Conservation (phyloP, 179 eudicot genomes). For the Silene coronaria region DNA sequence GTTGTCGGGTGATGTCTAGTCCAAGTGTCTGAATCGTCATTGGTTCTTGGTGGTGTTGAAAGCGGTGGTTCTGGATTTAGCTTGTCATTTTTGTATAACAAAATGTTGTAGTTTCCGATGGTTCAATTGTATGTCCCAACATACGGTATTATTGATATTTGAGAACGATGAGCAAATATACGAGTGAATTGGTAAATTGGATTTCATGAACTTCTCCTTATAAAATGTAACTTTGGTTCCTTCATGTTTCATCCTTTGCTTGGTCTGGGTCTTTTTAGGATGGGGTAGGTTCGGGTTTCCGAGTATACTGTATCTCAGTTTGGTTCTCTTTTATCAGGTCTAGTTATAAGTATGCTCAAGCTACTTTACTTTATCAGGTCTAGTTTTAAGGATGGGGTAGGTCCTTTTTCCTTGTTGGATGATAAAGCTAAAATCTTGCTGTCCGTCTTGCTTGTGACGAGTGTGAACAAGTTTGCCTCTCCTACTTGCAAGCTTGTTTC, state of each 20-base stretch:
- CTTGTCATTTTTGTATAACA: slow-evolving; percentile 24
- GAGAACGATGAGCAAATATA: slow-evolving; percentile 6
- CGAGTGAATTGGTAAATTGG: slow-evolving; percentile 2
- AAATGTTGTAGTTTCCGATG: background rate
- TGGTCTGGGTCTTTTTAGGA: no score
- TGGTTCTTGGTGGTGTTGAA: slow-evolving; percentile 15
- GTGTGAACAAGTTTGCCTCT: no score
- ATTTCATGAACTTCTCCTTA: slow-evolving; percentile 14
- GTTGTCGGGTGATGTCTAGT: background rate
- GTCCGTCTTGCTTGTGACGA: no score
- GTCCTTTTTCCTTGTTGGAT: no score
- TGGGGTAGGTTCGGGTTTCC: no score
- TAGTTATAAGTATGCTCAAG: no score
- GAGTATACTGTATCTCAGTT: no score
- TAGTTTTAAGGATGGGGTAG: no score
- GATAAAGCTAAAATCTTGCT: no score
- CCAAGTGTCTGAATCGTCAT: background rate
- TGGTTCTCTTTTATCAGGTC: no score
- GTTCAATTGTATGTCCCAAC: slow-evolving; percentile 6
- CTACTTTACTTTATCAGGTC: no score
- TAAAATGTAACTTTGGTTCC: background rate
- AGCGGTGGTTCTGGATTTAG: slow-evolving; percentile 13
- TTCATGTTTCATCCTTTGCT: background rate
- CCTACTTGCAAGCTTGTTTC: no score
- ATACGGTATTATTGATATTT: background rate